Conservation (phyloP, 2,329 filamentous ascomycete species). For the Aspergillus proliferans region DNA sequence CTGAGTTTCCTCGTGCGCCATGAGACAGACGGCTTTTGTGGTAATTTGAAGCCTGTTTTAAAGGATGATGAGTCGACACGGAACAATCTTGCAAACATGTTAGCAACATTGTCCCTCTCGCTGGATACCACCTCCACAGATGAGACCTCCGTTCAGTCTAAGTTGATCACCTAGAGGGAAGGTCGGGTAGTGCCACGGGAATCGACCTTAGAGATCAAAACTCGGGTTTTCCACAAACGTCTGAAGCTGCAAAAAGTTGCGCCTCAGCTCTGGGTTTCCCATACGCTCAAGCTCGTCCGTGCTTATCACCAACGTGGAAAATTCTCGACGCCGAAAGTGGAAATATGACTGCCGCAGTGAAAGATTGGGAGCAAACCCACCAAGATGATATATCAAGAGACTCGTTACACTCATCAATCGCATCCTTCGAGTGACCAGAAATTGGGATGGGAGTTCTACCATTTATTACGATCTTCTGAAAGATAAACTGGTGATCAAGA, state of each 20-base stretch:
- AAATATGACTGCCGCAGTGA: constrained; percentile 30
- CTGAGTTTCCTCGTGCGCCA: constrained; percentile 39
- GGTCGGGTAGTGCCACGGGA: constrained; percentile 27
- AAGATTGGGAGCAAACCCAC: constrained; percentile 32
- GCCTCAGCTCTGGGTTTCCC: constrained; percentile 43
- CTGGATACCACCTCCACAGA: neutral
- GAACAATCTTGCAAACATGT: constrained; percentile 10
- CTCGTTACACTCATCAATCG: constrained; percentile 27
- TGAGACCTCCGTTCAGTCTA: constrained; percentile 10
- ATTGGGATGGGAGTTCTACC: too few species aligned
- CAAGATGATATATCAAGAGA: constrained; percentile 26
- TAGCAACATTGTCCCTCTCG: constrained; percentile 5
- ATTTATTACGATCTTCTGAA: too few species aligned
- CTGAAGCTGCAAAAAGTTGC: constrained; percentile 32
- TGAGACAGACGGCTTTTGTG: constrained; percentile 34
- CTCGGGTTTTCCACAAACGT: constrained; percentile 27
- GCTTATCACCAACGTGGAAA: constrained; percentile 36
- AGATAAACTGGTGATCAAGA: too few species aligned
- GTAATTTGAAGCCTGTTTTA: constrained; percentile 20
- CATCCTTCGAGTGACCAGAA: too few species aligned
- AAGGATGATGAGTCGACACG: neutral
- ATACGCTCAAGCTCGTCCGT: constrained; percentile 44
- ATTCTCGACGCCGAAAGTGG: constrained; percentile 30
- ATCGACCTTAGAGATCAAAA: constrained; percentile 44
- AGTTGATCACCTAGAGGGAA: constrained; percentile 24